Conservation (phyloP, 2,329 filamentous ascomycete genomes). For the Capronia americana region DNA sequence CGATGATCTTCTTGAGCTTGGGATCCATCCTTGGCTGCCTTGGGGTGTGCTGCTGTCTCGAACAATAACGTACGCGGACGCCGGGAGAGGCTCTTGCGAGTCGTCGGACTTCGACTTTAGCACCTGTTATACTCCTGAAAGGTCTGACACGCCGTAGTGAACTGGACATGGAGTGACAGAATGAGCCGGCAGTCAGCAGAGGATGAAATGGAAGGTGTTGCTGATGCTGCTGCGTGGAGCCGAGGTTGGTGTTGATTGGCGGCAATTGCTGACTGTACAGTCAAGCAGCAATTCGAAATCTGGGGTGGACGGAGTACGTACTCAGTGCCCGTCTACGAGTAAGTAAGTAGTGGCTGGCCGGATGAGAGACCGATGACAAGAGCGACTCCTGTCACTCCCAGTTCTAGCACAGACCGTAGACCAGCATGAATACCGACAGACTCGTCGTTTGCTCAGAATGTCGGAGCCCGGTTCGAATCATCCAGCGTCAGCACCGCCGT, state of each 20-base stretch:
- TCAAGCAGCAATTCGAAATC: neutral
- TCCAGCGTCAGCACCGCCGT: neutral
- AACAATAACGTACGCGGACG: neutral
- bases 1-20: conserved; percentile 32
- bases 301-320: too few species aligned
- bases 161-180: neutral
- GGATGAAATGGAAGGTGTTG: neutral
- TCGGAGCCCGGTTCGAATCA: conserved; percentile 3
- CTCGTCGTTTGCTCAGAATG: conserved; percentile 8
- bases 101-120: neutral
- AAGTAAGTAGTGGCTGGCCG: too few species aligned
- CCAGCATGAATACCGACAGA: neutral
- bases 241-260: neutral
- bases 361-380: neutral
- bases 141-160: neutral
- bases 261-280: neutral
- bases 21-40: conserved; percentile 25
- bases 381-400: neutral
- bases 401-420: neutral
- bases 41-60: neutral
- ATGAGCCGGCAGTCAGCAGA: neutral
- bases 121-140: neutral
- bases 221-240: neutral
- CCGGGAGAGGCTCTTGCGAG: neutral
- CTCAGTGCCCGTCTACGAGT: neutral